Percentiles rank a stretch among this genome's conserved stretches.
Evolutionary conservation across 768 basidiomycete species (phyloP).

Genomic region (Russula brevipes): DNA sequence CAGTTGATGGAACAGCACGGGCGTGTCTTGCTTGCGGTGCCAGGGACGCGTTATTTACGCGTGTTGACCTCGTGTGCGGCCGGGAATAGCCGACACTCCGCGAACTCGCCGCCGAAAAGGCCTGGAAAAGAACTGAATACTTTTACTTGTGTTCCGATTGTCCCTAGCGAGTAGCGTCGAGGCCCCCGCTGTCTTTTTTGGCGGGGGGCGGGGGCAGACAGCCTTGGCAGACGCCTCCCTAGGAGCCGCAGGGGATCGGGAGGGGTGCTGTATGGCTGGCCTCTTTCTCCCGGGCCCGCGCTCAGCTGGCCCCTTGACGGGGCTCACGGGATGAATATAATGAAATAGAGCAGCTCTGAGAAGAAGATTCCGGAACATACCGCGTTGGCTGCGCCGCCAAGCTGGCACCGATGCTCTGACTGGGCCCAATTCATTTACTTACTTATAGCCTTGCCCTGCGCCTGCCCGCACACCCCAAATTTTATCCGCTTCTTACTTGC

Average conservation of each 20-base stretch:
- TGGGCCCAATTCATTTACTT: constrained; percentile 20
- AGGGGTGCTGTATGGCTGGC: too few species aligned
- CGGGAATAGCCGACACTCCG: constrained; percentile 21
- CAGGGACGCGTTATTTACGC: constrained; percentile 27
- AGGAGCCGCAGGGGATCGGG: too few species aligned
- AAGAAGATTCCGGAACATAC: constrained; percentile 24
- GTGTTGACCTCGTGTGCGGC: constrained; percentile 24
- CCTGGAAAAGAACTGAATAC: not conserved
- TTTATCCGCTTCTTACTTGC: constrained; percentile 15
- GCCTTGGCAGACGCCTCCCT: too few species aligned
- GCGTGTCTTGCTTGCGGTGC: too few species aligned
- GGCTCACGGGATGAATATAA: not conserved
- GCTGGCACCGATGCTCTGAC: constrained; percentile 20
- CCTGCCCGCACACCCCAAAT: constrained; percentile 12
- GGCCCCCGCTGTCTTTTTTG: not conserved
- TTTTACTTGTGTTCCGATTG: not conserved
- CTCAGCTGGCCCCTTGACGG: too few species aligned
- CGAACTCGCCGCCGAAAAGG: constrained; percentile 15
- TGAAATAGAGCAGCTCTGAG: not conserved
- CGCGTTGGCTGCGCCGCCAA: constrained; percentile 18
- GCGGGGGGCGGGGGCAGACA: too few species aligned
- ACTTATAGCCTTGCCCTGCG: constrained; percentile 17
- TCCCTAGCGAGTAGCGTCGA: not conserved
- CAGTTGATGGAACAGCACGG: too few species aligned
- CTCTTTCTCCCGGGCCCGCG: too few species aligned